Evolutionary conservation across 2,329 filamentous ascomycete genomes (phyloP), one percentile per base, ranked within the genome.

Genomic region (Thermothelomyces thermophilus): DNA sequence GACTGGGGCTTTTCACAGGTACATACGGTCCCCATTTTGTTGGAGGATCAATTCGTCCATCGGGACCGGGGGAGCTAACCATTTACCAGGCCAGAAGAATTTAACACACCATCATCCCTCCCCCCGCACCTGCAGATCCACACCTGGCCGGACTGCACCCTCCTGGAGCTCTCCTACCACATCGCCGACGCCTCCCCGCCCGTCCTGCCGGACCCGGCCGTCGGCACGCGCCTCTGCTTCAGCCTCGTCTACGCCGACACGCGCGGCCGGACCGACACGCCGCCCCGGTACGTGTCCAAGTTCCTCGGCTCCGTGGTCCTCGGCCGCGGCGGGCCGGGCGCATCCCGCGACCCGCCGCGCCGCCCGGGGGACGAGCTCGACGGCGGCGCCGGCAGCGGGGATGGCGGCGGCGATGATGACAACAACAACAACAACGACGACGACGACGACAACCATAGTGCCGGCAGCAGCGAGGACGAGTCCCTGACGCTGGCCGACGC

Each of bases 171-270:
- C 31, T 83, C 86, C 19, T 80, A 87, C 50, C 83, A 91, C 47
- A 77, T 97, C 50, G 80, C 82, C 24, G 79, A 80, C 44, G 77
- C 84, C 42, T 44, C 52, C 2, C 85, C 87, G 0, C 70, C 73
- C 2, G 70, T 89, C 17, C 77, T 95, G 2, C 88, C 90, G 0
- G 73, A 76, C 33, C 87, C 87, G 0, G 79, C 84, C 6, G 77
- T 90, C 35, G 90, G 91, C 53, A 91, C 90, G 8, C 82, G 91
- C 47, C 76, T 96, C n/a, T 83, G 82, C 53, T 97, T 93, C 70
- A 85, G 90, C 41, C 79, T 95, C 16, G 81, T 96, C 47, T 95
- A 86, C 64, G 86, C 87, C 1, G 89, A 95, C 66, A 80, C 86
- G 20, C 69, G 64, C 19, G 60, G 58, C 16, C 16, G 45, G 46